Evolutionary conservation across 2,329 filamentous ascomycete species (phyloP).

Genomic region (Camillea tinctor): DNA sequence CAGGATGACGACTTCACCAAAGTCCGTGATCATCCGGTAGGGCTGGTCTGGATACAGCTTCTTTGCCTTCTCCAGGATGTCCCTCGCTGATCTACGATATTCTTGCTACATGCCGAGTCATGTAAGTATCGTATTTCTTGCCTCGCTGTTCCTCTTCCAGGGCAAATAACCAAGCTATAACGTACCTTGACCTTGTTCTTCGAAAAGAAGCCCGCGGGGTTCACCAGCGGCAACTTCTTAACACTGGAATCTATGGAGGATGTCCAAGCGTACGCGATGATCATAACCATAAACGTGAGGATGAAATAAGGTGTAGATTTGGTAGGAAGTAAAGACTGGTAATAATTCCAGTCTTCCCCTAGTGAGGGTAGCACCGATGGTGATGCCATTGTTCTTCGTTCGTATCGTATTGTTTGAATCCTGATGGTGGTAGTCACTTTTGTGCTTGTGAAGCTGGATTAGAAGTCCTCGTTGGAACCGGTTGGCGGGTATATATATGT

Average conservation of each 20-base stretch:
- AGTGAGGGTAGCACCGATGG: neutral
- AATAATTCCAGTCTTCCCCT: slow-evolving; percentile 6
- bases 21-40: slow-evolving; percentile 16
- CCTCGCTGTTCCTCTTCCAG: neutral
- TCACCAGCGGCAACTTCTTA: slow-evolving; percentile 11
- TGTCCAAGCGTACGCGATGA: slow-evolving; percentile 7
- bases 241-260: slow-evolving; percentile 5
- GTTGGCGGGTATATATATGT: neutral
- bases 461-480: neutral
- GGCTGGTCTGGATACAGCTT: slow-evolving; percentile 3
- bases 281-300: slow-evolving; percentile 6
- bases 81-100: slow-evolving; percentile 4
- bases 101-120: slow-evolving; percentile 1
- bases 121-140: neutral
- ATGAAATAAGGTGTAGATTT: slow-evolving; percentile 7
- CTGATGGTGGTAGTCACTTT: neutral
- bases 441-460: neutral
- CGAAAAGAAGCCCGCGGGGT: slow-evolving; percentile 6
- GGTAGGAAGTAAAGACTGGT: slow-evolving; percentile 1
- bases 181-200: slow-evolving; percentile 8
- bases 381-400: neutral
- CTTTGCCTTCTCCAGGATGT: slow-evolving; percentile 5
- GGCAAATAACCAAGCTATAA: neutral
- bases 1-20: slow-evolving; percentile 10
- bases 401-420: neutral